Evolutionary conservation across 2,329 filamentous ascomycete species (phyloP), one percentile per base, ranked within the genome.

Genomic region (Pestalotiopsis sp.): DNA sequence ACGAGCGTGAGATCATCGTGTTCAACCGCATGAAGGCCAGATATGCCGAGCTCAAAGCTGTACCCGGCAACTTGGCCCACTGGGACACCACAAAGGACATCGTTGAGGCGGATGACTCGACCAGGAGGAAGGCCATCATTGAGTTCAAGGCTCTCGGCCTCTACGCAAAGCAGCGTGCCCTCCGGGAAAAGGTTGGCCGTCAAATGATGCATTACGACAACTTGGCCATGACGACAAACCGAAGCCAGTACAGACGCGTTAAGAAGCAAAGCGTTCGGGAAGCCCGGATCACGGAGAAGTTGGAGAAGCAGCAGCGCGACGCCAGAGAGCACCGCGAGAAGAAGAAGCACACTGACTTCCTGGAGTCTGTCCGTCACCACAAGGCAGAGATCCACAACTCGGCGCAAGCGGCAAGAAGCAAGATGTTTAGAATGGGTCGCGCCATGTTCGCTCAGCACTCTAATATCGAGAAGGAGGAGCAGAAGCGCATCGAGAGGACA

Each of bases 401-500:
- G 63, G 92, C 91, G 38, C 80, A 85, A 61, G 85, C 87, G 72
- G 92, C 95, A 78, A 90, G 89, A 73, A 88, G 85, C 77, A 95
- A 96, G 77, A 88, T 92, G 72, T 90, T 93, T 80, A 98, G 97
- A 83, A 88, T 98, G 66, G 94, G 94, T 73, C 92, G 93, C 68
- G 88, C 95, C 80, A 98, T 98, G 94, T 88, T 93, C 72, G 83
- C 87, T 68, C 95, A 97, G 70, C 96, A 99, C 80, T 93, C 95
- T 82, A 93, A 95, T 79, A 98, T 99, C 79, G 96, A 99, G 81
- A 97, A 97, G 83, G 96, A 99, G 85, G 96, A 99, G 83, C 95
- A 98, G 87, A 98, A 97, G 85, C 93, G 96, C 71, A 93, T 99
- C 73, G 96, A 99, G 84, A 90, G 96, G 72, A 99, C 95, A 11